A percentile compares a stretch with the other conserved stretches of the same genome.
Evolutionary conservation across 2,329 filamentous ascomycete genomes (phyloP).

Genomic region (Xylariaceae sp.): DNA sequence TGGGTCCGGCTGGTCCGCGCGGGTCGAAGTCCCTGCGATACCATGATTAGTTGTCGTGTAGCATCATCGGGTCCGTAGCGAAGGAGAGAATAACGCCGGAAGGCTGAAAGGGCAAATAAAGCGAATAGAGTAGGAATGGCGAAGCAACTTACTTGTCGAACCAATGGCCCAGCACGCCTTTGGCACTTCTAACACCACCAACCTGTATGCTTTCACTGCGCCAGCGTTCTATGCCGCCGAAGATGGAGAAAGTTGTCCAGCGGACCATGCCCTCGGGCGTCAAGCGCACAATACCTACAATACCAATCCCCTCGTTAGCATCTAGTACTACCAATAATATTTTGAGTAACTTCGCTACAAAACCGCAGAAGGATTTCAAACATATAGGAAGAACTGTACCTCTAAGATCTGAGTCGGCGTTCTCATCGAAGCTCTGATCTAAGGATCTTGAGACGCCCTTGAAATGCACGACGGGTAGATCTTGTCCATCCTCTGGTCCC

Average conservation of each 20-base stretch:
- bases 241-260: constrained; percentile 74
- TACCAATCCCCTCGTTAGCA: constrained; percentile 10
- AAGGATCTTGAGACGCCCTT: constrained; percentile 66
- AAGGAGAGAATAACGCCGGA: background rate
- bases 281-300: constrained; percentile 64
- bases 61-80: no score
- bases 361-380: no score
- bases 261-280: constrained; percentile 75
- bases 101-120: no score
- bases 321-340: background rate
- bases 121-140: background rate
- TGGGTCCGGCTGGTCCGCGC: constrained; percentile 75
- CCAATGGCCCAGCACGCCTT: constrained; percentile 78
- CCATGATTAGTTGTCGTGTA: background rate
- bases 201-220: constrained; percentile 79
- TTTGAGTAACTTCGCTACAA: no score
- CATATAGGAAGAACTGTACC: constrained; percentile 53
- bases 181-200: constrained; percentile 68
- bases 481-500: constrained; percentile 62
- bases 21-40: constrained; percentile 65
- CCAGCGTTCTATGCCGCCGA: constrained; percentile 72
- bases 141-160: constrained; percentile 70
- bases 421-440: constrained; percentile 71
- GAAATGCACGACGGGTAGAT: constrained; percentile 72
- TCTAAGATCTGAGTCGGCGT: constrained; percentile 70